These are phyloP conservation scores for Westerdykella ornata DNA, from an alignment of 2,329 filamentous ascomycete species.

Conservation along the genomic window DNA sequence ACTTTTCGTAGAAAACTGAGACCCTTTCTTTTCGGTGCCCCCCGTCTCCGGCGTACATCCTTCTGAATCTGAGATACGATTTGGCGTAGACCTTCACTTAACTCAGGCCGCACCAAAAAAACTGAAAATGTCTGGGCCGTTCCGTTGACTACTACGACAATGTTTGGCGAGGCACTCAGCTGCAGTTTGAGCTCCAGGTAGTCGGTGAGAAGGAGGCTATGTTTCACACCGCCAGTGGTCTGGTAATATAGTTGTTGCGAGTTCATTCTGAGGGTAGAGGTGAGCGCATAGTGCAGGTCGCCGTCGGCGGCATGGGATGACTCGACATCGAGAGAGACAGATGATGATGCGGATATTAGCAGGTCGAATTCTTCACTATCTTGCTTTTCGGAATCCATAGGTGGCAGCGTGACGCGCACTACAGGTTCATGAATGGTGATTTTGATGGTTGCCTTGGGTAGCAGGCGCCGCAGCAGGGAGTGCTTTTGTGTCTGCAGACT, in stretches of 20 bases:
- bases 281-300: conserved; percentile 79
- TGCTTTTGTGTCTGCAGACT: conserved; percentile 38
- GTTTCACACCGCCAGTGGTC: conserved; percentile 71
- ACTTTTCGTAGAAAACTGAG: conserved; percentile 63
- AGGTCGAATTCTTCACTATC: conserved; percentile 83
- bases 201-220: conserved; percentile 82
- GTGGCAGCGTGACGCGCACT: conserved; percentile 77
- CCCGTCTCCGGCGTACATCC: conserved; percentile 29
- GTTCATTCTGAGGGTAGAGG: conserved; percentile 73
- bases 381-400: conserved; percentile 53
- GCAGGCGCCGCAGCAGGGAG: conserved; percentile 74
- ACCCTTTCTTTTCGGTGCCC: conserved; percentile 42
- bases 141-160: conserved; percentile 72
- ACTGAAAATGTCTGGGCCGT: conserved; percentile 81
- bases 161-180: conserved; percentile 75
- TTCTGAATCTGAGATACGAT: conserved; percentile 76
- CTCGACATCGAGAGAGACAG: conserved; percentile 85
- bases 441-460: conserved; percentile 92
- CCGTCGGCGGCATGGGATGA: conserved; percentile 87
- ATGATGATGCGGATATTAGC: conserved; percentile 91
- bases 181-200: conserved; percentile 81
- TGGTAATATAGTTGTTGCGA: conserved; percentile 93
- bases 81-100: conserved; percentile 84
- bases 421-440: conserved; percentile 96
- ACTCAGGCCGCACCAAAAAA: conserved; percentile 85